Percentiles rank a stretch among this genome's conserved stretches.
Conservation (phyloP, 2,329 filamentous ascomycete species). For the Metarhizium rileyi region DNA sequence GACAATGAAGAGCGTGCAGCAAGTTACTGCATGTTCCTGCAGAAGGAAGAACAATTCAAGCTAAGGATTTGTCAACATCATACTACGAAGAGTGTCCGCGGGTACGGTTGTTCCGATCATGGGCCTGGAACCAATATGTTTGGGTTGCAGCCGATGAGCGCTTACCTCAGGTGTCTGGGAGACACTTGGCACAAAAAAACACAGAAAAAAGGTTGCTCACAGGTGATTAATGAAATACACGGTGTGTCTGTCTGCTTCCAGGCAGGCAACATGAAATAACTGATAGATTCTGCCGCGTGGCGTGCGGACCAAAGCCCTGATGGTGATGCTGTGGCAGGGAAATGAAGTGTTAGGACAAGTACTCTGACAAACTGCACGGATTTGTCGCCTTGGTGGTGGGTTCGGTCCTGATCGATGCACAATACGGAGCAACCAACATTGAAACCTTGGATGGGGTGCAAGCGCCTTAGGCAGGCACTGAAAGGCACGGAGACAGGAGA, state of each 20-base stretch:
- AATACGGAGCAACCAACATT: too few species aligned
- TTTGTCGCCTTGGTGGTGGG: neutral
- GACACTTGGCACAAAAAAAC: conserved; percentile 17
- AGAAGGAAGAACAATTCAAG: conserved; percentile 10
- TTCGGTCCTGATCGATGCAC: neutral
- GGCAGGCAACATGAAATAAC: conserved; percentile 23
- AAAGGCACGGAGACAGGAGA: neutral
- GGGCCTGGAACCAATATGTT: neutral
- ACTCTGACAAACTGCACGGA: conserved; percentile 1
- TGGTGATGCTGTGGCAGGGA: conserved; percentile 1
- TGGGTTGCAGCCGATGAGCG: neutral
- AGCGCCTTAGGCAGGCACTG: neutral
- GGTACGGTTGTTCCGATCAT: neutral
- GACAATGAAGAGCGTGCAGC: conserved; percentile 18
- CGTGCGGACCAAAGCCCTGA: conserved; percentile 19
- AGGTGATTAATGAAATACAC: conserved; percentile 19
- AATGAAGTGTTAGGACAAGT: conserved; percentile 1
- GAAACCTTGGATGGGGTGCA: neutral
- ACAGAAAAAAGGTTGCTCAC: conserved; percentile 12
- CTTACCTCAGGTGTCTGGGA: neutral
- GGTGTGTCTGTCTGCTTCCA: conserved; percentile 26
- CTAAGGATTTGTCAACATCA: neutral
- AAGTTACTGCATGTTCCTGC: conserved; percentile 24
- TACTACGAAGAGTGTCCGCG: neutral
- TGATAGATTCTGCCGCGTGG: conserved; percentile 19